A percentile compares a stretch with the other conserved stretches of the same genome.
phyloP scores from a whole-genome alignment of 169 alveolate species.

The Eimeria acervulina region DNA sequence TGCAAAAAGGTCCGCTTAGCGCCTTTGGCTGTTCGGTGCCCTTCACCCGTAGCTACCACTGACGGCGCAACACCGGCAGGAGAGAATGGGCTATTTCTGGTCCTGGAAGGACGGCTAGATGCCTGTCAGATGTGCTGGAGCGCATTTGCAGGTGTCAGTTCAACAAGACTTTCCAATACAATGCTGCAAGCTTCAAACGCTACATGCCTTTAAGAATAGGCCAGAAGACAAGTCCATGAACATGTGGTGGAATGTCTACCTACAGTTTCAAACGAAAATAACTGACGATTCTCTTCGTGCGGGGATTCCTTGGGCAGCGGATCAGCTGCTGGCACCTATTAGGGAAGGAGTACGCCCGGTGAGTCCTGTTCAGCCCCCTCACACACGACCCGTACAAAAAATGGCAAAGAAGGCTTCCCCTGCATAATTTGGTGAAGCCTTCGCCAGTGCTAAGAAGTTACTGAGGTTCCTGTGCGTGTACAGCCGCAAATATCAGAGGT shows the following conservation, averaged over 20 bases:
- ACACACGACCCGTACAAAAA: neutral
- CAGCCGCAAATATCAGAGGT: conserved; percentile 41
- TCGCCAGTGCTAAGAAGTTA: neutral
- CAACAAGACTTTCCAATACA: conserved; percentile 71
- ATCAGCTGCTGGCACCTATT: conserved; percentile 63
- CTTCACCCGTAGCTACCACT: neutral
- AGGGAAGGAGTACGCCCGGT: conserved; percentile 39
- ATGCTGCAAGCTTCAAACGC: conserved; percentile 73
- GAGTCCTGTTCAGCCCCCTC: neutral
- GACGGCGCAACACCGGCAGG: neutral
- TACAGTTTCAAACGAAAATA: conserved; percentile 72
- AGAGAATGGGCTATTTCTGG: neutral
- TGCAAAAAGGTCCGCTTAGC: neutral
- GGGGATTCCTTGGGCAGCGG: conserved; percentile 72
- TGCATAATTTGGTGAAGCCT: neutral
- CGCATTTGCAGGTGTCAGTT: conserved; percentile 59
- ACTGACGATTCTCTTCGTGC: conserved; percentile 48
- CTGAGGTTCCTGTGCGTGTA: neutral
- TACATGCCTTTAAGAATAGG: conserved; percentile 55
- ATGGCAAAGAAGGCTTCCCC: neutral
- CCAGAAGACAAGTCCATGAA: conserved; percentile 73
- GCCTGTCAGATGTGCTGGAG: neutral
- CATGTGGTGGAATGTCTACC: conserved; percentile 78
- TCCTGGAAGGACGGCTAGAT: neutral
- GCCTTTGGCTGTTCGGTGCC: neutral